Base-by-base conservation (phyloP, 768 basidiomycete species). In the Hortiboletus campestris region DNA sequence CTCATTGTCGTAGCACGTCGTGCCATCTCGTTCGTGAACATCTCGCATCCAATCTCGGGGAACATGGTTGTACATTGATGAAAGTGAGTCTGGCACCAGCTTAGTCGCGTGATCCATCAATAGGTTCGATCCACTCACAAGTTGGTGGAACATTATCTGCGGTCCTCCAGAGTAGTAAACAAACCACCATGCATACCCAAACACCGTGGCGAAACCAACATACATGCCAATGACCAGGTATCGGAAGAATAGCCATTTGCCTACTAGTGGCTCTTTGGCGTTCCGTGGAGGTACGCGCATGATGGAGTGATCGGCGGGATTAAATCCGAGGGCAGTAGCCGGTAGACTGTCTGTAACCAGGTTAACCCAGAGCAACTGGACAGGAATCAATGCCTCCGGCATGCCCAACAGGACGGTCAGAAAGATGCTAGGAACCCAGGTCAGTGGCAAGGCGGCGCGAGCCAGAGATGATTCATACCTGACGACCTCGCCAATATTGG, bases 181-280 rank as follows among this genome's bases (percentile, higher is more conserved):
- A 77, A 99, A 99, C 96, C 96, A 98, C 96, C 96, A 99, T 0
- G 94, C 96, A 67, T 99, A 99, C 46, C 95, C 96, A 62, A 89
- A 93, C 25, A 99, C 96, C 25, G 96, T 98, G 5, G 94, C 95
- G 52, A 84, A 84, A 31, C 96, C 96, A 50, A 99, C 96, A 65
- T 98, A 99, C 48, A 82, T 80, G 12, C 96, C 96, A 55, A 99
- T 84, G 51, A 98, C 81, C 80, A 98, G 76, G 75, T 98, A 99
- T 48, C 96, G 83, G 80, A 98, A 86, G 79, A 98, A 98, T 31
- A 99, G 72, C 96, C 96, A 98, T 63, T 80, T 84, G 53, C 89
- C 87, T 43, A 99, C 84, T 25, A 99, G 82, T 2, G 96, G 94
- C 68, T 98, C 96, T 40, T 84, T 87, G 64, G 88, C 89, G 67